phyloP scores from a whole-genome alignment of 495 filamentous ascomycete species.

The Elaphomyces granulatus region DNA sequence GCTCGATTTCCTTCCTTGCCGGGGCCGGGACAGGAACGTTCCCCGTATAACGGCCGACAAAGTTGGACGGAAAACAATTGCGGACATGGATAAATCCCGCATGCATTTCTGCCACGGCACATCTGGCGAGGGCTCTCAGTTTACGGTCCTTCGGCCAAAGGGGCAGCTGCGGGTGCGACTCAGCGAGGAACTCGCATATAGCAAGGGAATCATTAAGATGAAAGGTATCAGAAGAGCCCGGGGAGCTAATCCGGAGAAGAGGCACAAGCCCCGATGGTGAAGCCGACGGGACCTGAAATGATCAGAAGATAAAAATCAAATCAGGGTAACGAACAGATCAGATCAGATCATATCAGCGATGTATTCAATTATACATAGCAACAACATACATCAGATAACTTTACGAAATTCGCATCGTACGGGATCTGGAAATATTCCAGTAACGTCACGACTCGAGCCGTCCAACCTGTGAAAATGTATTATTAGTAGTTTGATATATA shows the following conservation, averaged over 20 bases:
- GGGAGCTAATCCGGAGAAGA: constrained; percentile 15
- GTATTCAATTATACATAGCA: no score
- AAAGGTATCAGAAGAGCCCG: constrained; percentile 12
- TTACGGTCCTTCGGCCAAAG: constrained; percentile 32
- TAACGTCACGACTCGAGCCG: no score
- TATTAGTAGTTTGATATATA: no score
- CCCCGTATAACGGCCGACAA: constrained; percentile 24
- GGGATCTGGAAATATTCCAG: no score
- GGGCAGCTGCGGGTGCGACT: constrained; percentile 24
- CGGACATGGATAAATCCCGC: constrained; percentile 34
- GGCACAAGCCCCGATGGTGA: constrained; percentile 24
- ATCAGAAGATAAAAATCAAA: no score
- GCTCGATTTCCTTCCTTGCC: constrained; percentile 16
- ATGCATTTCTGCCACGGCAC: constrained; percentile 40
- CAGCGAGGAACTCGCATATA: constrained; percentile 40
- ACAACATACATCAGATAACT: no score
- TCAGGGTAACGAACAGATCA: no score
- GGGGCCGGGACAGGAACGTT: constrained; percentile 16
- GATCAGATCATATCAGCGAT: no score
- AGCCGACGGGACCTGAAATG: constrained; percentile 16
- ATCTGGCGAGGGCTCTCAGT: constrained; percentile 36
- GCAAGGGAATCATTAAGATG: constrained; percentile 37
- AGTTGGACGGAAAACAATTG: constrained; percentile 30
- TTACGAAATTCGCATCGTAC: no score
- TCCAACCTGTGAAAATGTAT: no score